Evolutionary conservation across 768 basidiomycete species (phyloP), one percentile per base, ranked within the genome.

Genomic region (Flagelloscypha sp.): DNA sequence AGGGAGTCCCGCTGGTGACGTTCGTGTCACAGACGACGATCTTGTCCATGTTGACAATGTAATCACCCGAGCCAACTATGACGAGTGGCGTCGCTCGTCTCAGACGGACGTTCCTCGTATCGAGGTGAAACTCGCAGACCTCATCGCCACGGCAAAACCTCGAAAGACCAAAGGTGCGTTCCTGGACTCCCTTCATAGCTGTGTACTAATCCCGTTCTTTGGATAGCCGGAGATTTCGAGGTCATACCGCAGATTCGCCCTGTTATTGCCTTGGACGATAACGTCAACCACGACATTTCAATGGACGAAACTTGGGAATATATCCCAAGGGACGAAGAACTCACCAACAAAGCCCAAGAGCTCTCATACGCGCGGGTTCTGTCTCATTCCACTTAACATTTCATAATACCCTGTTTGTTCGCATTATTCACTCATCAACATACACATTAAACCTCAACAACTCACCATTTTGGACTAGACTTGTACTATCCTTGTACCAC

Each of bases 231-330:
- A 24, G 76, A 76, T 36, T 79, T 75, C 43, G 76, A 78, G 55
- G 48, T 77, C 17, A 55, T 79, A 8, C 74, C 74, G 4, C 61
- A 58, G 22, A 50, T 72, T 27, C 71, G 65, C 20, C 62, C 69
- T 22, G 76, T 79, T 30, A 74, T 79, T 40, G 72, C 63, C 19
- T 57, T 79, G 25, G 76, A 78, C 45, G 77, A 79, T 42, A 41
- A 51, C 12, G 41, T 47, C 18, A 47, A 53, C 6, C 57, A 54
- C 20, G 70, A 72, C 39, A 51, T 65, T 36, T 53, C 57, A 13
- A 37, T 62, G 13, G 73, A 75, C 39, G 76, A 79, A 44, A 66
- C 72, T 23, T 79, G 76, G 76, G 75, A 77, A 46, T 68, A 72
- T 47, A 52, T 78, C 28, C 59, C 58, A 33, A 53, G 49, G 24